A percentile compares a stretch with the other conserved stretches of the same genome.
phyloP scores from a whole-genome alignment of 164 flowering plant genomes.

The Vitis rupestris region DNA sequence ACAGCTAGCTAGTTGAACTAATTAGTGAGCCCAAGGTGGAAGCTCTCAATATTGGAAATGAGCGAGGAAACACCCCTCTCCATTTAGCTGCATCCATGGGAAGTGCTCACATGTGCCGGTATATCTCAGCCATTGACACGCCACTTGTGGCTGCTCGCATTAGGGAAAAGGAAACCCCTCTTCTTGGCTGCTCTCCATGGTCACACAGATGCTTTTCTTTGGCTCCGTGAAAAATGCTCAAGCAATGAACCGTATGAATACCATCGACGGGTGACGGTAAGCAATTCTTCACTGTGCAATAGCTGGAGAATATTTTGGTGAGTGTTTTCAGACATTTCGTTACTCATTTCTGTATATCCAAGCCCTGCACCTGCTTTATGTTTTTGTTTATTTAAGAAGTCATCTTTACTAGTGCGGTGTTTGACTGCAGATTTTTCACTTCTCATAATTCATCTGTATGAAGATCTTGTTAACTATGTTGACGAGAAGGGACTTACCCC shows the following conservation, averaged over 20 bases:
- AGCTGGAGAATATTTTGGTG: constrained; percentile 29
- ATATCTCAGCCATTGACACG: constrained; percentile 4
- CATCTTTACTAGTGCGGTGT: too few relatives aligned
- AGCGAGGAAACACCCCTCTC: constrained; percentile 29
- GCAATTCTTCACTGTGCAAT: constrained; percentile 36
- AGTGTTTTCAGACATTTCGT: background rate
- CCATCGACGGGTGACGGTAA: constrained; percentile 21
- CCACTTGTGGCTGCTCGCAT: constrained; percentile 6
- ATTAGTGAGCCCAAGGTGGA: background rate
- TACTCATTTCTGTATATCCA: too few relatives aligned
- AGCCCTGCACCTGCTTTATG: too few relatives aligned
- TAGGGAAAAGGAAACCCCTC: constrained; percentile 29
- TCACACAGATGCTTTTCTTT: constrained; percentile 22
- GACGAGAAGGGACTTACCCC: constrained; percentile 33
- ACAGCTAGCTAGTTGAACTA: constrained; percentile 12
- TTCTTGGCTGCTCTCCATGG: constrained; percentile 36
- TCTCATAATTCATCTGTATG: constrained; percentile 23
- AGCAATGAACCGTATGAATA: background rate
- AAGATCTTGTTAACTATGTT: constrained; percentile 13
- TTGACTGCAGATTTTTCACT: constrained; percentile 32
- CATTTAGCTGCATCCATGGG: constrained; percentile 38
- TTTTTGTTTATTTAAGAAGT: too few relatives aligned
- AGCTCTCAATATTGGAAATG: constrained; percentile 8
- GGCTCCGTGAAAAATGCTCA: constrained; percentile 6
- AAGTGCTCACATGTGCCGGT: constrained; percentile 19